Base-by-base conservation (phyloP, 2,329 filamentous ascomycete genomes). In the Trichoderma sp. region DNA sequence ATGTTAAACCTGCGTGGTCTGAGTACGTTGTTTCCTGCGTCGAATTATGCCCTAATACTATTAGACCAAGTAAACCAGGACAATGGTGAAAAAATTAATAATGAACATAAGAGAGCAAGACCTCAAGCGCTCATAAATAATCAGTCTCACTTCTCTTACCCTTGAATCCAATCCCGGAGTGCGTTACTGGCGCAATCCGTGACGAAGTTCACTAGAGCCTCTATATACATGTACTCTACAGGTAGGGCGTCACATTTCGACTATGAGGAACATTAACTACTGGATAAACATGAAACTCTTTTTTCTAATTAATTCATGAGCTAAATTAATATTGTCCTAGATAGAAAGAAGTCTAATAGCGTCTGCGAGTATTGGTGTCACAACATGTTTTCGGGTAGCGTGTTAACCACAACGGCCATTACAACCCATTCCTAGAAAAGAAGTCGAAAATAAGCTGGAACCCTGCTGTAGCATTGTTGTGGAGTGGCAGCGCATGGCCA, bases 391-490 rank as follows among this genome's bases (percentile, higher is more conserved):
- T 28, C 8, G 6, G 9, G 13, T 4, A 20, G 26, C 23, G 17
- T 3, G 7, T 30, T n/a, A n/a, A 30, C 7, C 17, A 15, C 26
- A 12, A 12, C 8, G 12, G 50, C 64, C 53, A 17, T 12, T 68
- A 68, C 9, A 68, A 28, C 5, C 55, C 55, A 23, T 68, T 26
- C 34, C 39, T 32, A 17, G 53, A 47, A 26, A 68, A 68, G 66
- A 68, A 68, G 39, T 68, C 66, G 15, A 68, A 68, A 26, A 68
- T 68, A 55, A 68, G 55, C 8, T 61, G 26, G 55, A 68, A 68
- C 6, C 66, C 66, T 8, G 66, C 66, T 5, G 66, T 68, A 3
- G 66, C 66, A 34, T 68, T 68, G 32, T 68, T 68, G 36, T 68
- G 66, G 7, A 68, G 55, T 50, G 66, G 66, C 36, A 68, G 36